These are phyloP conservation scores for Spiromastix sp. DNA, from an alignment of 2,329 filamentous ascomycete genomes.

Conservation along the genomic window DNA sequence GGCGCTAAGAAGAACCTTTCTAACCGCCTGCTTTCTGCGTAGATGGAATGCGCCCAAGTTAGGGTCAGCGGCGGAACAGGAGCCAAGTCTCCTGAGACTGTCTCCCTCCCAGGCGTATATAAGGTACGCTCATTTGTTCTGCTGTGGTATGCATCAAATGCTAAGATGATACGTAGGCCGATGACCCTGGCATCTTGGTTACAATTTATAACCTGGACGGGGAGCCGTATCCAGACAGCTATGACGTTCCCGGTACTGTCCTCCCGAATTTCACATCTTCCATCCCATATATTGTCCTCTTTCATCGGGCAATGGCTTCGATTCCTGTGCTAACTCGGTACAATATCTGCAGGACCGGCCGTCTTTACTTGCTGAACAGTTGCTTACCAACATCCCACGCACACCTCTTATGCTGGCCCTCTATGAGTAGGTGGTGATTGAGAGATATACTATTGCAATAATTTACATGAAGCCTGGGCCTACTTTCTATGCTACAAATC, in stretches of 20 bases:
- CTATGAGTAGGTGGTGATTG: background rate
- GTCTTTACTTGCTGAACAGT: conserved; percentile 3
- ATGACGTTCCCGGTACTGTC: background rate
- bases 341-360: conserved; percentile 2
- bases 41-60: conserved; percentile 17
- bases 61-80: conserved; percentile 15
- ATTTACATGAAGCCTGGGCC: too few relatives aligned
- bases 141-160: background rate
- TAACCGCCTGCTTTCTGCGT: too few relatives aligned
- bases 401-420: too few relatives aligned
- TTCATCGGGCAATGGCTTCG: background rate
- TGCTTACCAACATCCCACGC: too few relatives aligned
- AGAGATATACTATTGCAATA: too few relatives aligned
- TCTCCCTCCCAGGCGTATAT: conserved; percentile 18
- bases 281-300: background rate
- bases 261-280: background rate
- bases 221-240: conserved; percentile 1
- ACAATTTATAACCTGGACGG: background rate
- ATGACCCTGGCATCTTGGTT: background rate
- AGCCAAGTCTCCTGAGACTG: conserved; percentile 11
- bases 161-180: background rate
- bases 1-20: too few relatives aligned
- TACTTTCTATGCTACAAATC: too few relatives aligned
- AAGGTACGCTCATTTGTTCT: conserved; percentile 1
- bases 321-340: background rate